These are phyloP conservation scores for Capsella bursapastoris DNA, from an alignment of 345 rosid species.

Conservation along the genomic window DNA sequence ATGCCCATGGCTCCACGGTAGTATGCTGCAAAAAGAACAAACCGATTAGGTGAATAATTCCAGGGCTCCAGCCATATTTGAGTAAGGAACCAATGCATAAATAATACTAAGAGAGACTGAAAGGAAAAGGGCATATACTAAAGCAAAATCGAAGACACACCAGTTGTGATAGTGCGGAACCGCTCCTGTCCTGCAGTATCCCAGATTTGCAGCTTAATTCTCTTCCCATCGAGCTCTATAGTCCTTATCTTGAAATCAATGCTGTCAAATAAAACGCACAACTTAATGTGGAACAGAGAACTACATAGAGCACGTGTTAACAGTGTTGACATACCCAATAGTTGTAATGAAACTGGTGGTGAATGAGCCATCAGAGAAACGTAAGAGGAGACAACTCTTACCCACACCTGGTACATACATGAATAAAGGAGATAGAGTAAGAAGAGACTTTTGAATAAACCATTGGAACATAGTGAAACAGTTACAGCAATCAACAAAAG, in stretches of 20 bases:
- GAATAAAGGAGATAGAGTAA: background rate
- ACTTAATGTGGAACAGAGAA: conserved; percentile 4
- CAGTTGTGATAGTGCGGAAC: conserved; percentile 73
- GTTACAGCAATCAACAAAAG: conserved; percentile 10
- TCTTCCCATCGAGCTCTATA: conserved; percentile 91
- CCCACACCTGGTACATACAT: conserved; percentile 67
- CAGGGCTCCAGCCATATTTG: conserved; percentile 3
- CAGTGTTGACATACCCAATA: conserved; percentile 59
- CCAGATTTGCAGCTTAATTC: conserved; percentile 97
- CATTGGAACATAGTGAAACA: background rate
- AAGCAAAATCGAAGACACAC: conserved; percentile 43
- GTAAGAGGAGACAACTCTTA: conserved; percentile 91
- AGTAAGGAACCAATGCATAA: background rate
- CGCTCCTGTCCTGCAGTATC: conserved; percentile 60
- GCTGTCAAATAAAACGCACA: conserved; percentile 45
- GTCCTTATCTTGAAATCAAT: conserved; percentile 98
- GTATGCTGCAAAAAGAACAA: conserved; percentile 69
- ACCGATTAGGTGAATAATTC: background rate
- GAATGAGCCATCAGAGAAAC: conserved; percentile 96
- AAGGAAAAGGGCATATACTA: background rate
- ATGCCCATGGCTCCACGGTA: conserved; percentile 99
- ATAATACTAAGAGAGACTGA: background rate
- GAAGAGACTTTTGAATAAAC: background rate
- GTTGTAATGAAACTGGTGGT: conserved; percentile 96
- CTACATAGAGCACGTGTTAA: background rate